Percentiles rank a stretch among this genome's conserved stretches.
These are phyloP conservation scores for Penicillium crystallinum DNA, from an alignment of 495 filamentous ascomycete genomes.

Conservation along the genomic window DNA sequence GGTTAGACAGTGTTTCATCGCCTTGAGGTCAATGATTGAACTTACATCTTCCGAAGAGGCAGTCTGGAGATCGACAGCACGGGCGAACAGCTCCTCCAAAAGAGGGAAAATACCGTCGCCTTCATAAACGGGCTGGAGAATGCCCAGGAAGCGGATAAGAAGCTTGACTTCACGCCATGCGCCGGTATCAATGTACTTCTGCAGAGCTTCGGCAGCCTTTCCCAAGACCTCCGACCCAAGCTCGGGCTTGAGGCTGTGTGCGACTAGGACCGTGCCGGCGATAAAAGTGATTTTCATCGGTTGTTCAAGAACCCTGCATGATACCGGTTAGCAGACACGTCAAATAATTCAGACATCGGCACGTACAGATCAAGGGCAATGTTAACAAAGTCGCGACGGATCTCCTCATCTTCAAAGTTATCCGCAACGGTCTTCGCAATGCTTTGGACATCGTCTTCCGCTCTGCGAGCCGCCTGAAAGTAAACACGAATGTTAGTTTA, in stretches of 20 bases:
- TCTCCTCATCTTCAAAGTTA: slow-evolving; percentile 73
- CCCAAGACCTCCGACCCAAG: slow-evolving; percentile 62
- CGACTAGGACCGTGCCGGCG: slow-evolving; percentile 69
- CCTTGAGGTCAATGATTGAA: not conserved
- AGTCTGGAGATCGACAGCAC: slow-evolving; percentile 84
- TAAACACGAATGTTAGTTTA: not conserved
- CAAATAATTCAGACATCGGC: not conserved
- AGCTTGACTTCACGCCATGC: slow-evolving; percentile 91
- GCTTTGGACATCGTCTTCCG: slow-evolving; percentile 71
- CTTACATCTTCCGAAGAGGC: slow-evolving; percentile 85
- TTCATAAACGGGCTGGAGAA: slow-evolving; percentile 71
- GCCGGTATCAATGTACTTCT: slow-evolving; percentile 60
- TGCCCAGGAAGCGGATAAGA: slow-evolving; percentile 77
- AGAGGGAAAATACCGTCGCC: slow-evolving; percentile 82
- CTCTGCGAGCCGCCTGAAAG: slow-evolving; percentile 60
- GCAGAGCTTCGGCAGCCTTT: slow-evolving; percentile 50
- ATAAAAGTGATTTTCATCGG: slow-evolving; percentile 95
- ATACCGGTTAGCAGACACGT: slow-evolving; percentile 5
- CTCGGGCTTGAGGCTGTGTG: slow-evolving; percentile 69
- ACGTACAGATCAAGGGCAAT: slow-evolving; percentile 69
- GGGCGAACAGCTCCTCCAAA: slow-evolving; percentile 76
- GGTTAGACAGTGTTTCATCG: slow-evolving; percentile 16
- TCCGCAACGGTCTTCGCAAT: slow-evolving; percentile 74
- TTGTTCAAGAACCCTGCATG: slow-evolving; percentile 65
- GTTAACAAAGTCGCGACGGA: slow-evolving; percentile 63